Percentiles rank a stretch among this genome's conserved stretches.
Conservation (phyloP, 2,329 filamentous ascomycete genomes). For the Arthrinium phaeospermum region DNA sequence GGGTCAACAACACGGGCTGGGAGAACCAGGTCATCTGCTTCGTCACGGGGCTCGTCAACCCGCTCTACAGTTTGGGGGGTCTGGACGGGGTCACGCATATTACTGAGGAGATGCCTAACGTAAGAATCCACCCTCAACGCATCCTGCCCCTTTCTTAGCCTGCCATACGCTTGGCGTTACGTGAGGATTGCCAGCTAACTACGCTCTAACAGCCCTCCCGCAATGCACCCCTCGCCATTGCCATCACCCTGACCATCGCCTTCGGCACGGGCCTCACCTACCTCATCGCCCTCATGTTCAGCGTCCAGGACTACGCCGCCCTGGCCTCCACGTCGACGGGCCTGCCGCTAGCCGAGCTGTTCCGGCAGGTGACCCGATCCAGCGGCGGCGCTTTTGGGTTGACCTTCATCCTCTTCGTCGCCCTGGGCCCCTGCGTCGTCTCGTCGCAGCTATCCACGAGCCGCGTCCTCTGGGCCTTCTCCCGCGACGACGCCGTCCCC, state of each 20-base stretch:
- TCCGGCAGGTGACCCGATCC: constrained; percentile 48
- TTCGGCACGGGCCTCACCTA: constrained; percentile 57
- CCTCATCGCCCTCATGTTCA: constrained; percentile 57
- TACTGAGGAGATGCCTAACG: constrained; percentile 32
- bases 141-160: too few species aligned
- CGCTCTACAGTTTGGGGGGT: constrained; percentile 52
- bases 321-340: constrained; percentile 48
- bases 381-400: constrained; percentile 48
- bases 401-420: constrained; percentile 48
- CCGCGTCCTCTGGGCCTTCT: constrained; percentile 45
- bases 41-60: constrained; percentile 56
- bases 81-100: constrained; percentile 56
- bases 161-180: too few species aligned
- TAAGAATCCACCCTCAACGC: too few species aligned
- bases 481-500: constrained; percentile 49
- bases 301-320: constrained; percentile 51
- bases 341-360: constrained; percentile 50
- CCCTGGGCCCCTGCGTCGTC: constrained; percentile 35
- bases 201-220: constrained; percentile 29
- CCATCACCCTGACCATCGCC: constrained; percentile 54
- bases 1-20: constrained; percentile 61
- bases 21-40: constrained; percentile 54
- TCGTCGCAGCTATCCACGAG: constrained; percentile 22
- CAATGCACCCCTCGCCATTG: constrained; percentile 45
- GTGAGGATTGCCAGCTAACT: too few species aligned